Base-by-base conservation (phyloP, 2,329 filamentous ascomycete species). In the Trichoderma semiorbis region DNA sequence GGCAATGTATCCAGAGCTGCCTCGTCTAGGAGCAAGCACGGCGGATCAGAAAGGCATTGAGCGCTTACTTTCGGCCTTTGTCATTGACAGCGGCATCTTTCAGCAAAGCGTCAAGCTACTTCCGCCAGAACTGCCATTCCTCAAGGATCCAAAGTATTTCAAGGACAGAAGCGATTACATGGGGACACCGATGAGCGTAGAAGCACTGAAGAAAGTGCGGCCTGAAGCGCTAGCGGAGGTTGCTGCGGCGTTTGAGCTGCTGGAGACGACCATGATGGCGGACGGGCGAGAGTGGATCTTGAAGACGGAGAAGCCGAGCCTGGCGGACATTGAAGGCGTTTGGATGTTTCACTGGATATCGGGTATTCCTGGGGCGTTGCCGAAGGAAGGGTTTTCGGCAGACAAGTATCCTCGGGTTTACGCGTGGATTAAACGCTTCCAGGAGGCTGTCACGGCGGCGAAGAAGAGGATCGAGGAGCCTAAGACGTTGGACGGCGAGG, bases 331-430 rank as follows among this genome's bases (percentile, higher is more conserved):
- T 72, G 89, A 94, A 81, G 89, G 87, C 57, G 81, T 91, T 14
- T 93, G 89, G 90, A 85, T 87, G 0, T 85, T 93, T 74, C 86
- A 91, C 79, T 94, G 92, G 92, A 79, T 93, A 2, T 78, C 80
- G 3, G 81, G 80, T 12, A 81, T 92, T 61, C 85, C 85, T 14
- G 86, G 86, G 5, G 86, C 87, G 16, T 83, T 92, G 61, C 86
- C 88, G 5, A 72, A 81, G 63, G 83, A 86, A 24, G 75, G 84
- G 7, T 85, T 93, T 73, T 86, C 86, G 3, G 77, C 82, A 16
- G 78, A 79, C 21, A 81, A 80, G 50, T 92, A 88, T 75, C 91
- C 91, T 0, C 85, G 82, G 71, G 86, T 89, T 0, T 91, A 88
- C 77, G 86, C 86, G 1, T 93, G 90, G 90, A 84, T 92, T 21